Evolutionary conservation across 495 filamentous ascomycete genomes (phyloP).

Genomic region (Daldinia vernicosa): DNA sequence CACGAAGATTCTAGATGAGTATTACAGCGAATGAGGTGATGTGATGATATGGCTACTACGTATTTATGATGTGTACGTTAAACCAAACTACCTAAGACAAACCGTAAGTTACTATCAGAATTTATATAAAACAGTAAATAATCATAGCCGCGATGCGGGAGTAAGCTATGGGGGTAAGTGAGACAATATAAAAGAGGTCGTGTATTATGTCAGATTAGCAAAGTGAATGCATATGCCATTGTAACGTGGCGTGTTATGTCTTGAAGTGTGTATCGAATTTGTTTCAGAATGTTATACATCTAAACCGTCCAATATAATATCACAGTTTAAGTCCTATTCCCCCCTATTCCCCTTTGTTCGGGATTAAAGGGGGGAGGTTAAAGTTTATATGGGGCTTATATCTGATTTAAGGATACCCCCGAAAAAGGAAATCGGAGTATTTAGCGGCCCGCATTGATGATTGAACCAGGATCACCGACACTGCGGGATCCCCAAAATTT

Average conservation of each 20-base stretch:
- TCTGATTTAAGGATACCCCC: neutral
- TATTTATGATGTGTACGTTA: neutral
- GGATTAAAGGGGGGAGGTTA: neutral
- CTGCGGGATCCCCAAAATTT: constrained; percentile 18
- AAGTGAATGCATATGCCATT: neutral
- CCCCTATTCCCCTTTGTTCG: neutral
- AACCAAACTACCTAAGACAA: neutral
- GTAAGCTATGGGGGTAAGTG: neutral
- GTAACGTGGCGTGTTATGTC: neutral
- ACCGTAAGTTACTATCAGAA: neutral
- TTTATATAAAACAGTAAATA: neutral
- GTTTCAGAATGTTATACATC: neutral
- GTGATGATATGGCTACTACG: neutral
- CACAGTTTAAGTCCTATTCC: neutral
- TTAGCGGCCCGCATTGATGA: neutral
- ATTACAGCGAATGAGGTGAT: too few species aligned
- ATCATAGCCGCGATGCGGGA: neutral
- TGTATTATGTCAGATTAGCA: neutral
- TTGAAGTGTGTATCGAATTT: neutral
- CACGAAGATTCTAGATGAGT: too few species aligned
- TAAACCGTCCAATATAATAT: neutral
- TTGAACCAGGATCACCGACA: too few species aligned
- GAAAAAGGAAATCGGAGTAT: neutral
- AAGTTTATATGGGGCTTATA: neutral
- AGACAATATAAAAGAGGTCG: neutral